These are phyloP conservation scores for Zygoascus flipseniorum DNA, from an alignment of 805 yeast species.

Conservation along the genomic window DNA sequence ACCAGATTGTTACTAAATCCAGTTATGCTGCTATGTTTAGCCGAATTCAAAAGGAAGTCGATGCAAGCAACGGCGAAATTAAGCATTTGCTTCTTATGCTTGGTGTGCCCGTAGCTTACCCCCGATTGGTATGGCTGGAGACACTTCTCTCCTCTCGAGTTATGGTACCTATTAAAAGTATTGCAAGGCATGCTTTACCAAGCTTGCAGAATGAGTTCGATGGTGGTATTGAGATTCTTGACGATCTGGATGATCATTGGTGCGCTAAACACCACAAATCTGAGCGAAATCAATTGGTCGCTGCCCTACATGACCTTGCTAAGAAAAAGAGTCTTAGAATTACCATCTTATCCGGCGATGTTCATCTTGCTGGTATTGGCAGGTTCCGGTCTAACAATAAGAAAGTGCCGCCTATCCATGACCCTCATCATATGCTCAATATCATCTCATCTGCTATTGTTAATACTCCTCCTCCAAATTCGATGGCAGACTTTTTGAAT, in stretches of 20 bases:
- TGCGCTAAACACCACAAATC: slow-evolving; percentile 78
- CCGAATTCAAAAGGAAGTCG: slow-evolving; percentile 50
- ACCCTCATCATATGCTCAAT: slow-evolving; percentile 60
- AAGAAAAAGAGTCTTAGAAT: slow-evolving; percentile 56
- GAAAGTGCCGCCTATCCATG: slow-evolving; percentile 50
- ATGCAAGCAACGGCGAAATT: slow-evolving; percentile 41
- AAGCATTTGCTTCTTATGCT: slow-evolving; percentile 75
- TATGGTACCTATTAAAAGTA: slow-evolving; percentile 53
- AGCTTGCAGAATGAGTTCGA: slow-evolving; percentile 88
- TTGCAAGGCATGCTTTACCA: slow-evolving; percentile 43
- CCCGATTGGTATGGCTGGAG: slow-evolving; percentile 89
- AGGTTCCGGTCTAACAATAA: slow-evolving; percentile 51
- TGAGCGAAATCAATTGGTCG: slow-evolving; percentile 69
- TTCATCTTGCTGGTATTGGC: slow-evolving; percentile 81
- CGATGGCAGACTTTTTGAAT: slow-evolving; percentile 68
- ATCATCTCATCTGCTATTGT: slow-evolving; percentile 84
- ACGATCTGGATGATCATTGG: slow-evolving; percentile 96
- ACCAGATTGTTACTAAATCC: slow-evolving; percentile 42
- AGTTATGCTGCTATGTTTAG: slow-evolving; percentile 57
- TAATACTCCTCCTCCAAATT: slow-evolving; percentile 88
- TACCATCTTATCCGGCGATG: slow-evolving; percentile 88
- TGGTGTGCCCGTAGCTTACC: slow-evolving; percentile 94
- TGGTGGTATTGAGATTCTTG: slow-evolving; percentile 83
- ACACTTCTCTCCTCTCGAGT: slow-evolving; percentile 46
- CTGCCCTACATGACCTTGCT: slow-evolving; percentile 56